A percentile compares a stretch with the other conserved stretches of the same genome.
phyloP scores from a whole-genome alignment of 169 alveolate genomes.

The Plasmodium chabaudi region DNA sequence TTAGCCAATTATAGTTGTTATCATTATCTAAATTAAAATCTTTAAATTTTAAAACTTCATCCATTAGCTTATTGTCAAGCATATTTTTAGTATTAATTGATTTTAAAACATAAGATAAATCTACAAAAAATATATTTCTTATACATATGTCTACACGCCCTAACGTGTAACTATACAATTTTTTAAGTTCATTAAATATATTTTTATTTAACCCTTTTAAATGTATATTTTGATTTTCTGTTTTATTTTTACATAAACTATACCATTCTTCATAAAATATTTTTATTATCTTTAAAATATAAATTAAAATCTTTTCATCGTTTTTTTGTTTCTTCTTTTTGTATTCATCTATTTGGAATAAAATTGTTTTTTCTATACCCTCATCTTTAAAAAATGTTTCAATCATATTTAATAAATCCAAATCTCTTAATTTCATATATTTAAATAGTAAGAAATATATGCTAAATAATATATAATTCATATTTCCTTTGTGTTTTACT shows the following conservation, averaged over 20 bases:
- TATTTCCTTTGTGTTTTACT: conserved; percentile 8
- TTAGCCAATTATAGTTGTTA: conserved; percentile 48
- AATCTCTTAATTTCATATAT: conserved; percentile 57
- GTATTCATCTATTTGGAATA: conserved; percentile 36
- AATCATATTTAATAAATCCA: conserved; percentile 13
- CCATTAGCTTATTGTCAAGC: conserved; percentile 51
- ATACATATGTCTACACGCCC: conserved; percentile 36
- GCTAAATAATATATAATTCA: conserved; percentile 9
- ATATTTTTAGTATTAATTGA: conserved; percentile 29
- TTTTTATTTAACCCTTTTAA: conserved; percentile 66
- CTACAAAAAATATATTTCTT: conserved; percentile 75
- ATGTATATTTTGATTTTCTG: conserved; percentile 33
- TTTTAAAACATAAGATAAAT: conserved; percentile 37
- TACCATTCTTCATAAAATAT: conserved; percentile 76
- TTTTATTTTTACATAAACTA: conserved; percentile 11
- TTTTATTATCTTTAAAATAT: conserved; percentile 54
- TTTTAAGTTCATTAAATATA: conserved; percentile 46
- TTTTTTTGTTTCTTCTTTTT: conserved; percentile 15
- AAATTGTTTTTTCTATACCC: conserved; percentile 14
- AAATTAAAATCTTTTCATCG: conserved; percentile 17
- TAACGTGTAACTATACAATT: conserved; percentile 38
- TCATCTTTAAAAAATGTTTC: conserved; percentile 60
- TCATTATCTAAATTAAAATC: conserved; percentile 59
- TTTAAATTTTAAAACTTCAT: conserved; percentile 75
- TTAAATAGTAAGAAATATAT: conserved; percentile 46